These are phyloP conservation scores for Globisporangium ultimum DNA, from an alignment of 352 stramenopile genomes.

Conservation along the genomic window DNA sequence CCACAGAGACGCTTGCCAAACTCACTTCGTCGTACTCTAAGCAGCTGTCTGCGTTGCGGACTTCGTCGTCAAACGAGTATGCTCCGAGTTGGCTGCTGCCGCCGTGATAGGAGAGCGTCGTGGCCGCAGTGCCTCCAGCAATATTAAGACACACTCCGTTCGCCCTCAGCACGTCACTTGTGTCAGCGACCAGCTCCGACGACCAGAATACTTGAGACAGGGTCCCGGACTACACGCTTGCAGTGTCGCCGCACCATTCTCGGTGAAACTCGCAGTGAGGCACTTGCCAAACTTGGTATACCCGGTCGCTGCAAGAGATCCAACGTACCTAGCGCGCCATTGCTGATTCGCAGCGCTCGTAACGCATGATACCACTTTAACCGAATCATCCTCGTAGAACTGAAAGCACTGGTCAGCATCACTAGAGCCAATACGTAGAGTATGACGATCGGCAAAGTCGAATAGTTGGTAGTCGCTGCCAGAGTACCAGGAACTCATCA, in stretches of 20 bases:
- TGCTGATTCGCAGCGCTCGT: not conserved
- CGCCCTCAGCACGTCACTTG: not conserved
- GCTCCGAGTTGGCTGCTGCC: not conserved
- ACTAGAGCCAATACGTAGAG: not conserved
- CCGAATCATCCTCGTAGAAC: not conserved
- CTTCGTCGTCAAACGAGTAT: conserved; percentile 4
- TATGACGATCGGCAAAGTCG: not conserved
- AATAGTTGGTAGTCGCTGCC: conserved; percentile 1
- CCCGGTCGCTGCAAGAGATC: not conserved
- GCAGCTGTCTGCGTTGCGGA: conserved; percentile 1
- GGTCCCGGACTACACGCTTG: not conserved
- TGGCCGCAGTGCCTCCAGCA: not conserved
- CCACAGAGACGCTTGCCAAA: conserved; percentile 2
- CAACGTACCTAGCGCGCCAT: conserved; percentile 4
- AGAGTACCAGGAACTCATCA: conserved; percentile 1
- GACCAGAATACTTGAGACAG: not conserved
- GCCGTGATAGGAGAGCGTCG: not conserved
- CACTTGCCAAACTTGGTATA: conserved; percentile 3
- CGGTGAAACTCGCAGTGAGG: not conserved
- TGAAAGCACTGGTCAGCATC: not conserved
- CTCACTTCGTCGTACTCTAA: conserved; percentile 2
- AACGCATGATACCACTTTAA: not conserved
- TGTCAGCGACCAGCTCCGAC: not conserved
- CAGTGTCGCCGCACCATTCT: not conserved
- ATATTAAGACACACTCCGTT: conserved; percentile 1